phyloP scores from a whole-genome alignment of 306 rosid species.

The Sechiopsis laciniata region DNA sequence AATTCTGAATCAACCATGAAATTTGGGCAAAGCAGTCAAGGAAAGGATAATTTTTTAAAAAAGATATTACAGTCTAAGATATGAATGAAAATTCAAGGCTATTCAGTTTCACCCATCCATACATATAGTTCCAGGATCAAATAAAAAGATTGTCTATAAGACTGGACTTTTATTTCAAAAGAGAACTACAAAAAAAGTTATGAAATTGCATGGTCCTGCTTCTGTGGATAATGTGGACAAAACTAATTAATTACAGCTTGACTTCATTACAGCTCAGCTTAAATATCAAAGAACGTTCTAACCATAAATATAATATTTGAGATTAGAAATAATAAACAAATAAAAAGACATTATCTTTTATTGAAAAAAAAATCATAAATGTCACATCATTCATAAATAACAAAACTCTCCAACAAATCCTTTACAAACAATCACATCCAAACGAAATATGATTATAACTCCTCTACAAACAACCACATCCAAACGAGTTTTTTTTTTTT shows the following conservation, averaged over 20 bases:
- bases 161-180: neutral
- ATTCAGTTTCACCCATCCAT: constrained; percentile 10
- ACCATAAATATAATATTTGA: no score
- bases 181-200: neutral
- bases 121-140: neutral
- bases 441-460: no score
- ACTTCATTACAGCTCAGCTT: neutral
- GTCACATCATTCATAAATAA: no score
- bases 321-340: no score
- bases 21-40: neutral
- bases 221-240: neutral
- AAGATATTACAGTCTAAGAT: neutral
- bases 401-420: no score
- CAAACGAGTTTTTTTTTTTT: no score
- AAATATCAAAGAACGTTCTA: no score
- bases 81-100: neutral
- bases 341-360: no score
- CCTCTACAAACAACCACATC: no score
- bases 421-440: no score
- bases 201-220: neutral
- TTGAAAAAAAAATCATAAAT: no score
- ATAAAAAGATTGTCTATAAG: neutral
- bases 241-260: neutral
- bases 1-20: neutral
- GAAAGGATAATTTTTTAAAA: neutral